Conservation (phyloP, 495 filamentous ascomycete genomes). For the Trichocladium uniseriatum region DNA sequence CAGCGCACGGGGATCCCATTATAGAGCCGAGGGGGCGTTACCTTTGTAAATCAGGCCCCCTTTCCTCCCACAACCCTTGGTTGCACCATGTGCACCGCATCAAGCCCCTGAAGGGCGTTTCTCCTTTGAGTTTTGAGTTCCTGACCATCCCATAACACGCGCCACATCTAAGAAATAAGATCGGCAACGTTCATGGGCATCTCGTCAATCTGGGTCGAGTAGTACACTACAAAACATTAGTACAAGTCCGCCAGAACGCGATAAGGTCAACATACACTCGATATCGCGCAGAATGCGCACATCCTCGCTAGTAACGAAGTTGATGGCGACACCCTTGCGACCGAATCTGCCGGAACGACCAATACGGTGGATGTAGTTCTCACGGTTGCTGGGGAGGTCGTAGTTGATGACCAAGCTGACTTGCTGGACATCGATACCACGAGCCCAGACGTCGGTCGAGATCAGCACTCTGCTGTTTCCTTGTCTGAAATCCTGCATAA, state of each 20-base stretch:
- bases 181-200: slow-evolving; percentile 82
- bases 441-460: slow-evolving; percentile 91
- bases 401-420: slow-evolving; percentile 99
- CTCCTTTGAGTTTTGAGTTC: neutral
- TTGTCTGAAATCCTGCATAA: slow-evolving; percentile 99
- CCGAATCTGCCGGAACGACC: slow-evolving; percentile 98
- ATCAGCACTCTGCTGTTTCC: slow-evolving; percentile 97
- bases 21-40: neutral
- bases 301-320: slow-evolving; percentile 98
- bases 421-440: slow-evolving; percentile 99
- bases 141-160: neutral
- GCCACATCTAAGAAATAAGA: slow-evolving; percentile 39
- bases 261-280: slow-evolving; percentile 44
- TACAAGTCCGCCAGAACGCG: neutral
- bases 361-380: slow-evolving; percentile 99
- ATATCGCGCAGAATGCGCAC: slow-evolving; percentile 99
- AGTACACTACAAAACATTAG: slow-evolving; percentile 42
- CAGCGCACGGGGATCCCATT: too few relatives aligned
- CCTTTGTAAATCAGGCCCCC: slow-evolving; percentile 7
- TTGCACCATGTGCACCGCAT: neutral
- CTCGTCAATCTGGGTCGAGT: slow-evolving; percentile 75
- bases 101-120: neutral
- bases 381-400: slow-evolving; percentile 94
- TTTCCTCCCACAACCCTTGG: slow-evolving; percentile 10
- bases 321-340: slow-evolving; percentile 99